phyloP scores from a whole-genome alignment of 495 filamentous ascomycete genomes.

The Bombardia bombarda region DNA sequence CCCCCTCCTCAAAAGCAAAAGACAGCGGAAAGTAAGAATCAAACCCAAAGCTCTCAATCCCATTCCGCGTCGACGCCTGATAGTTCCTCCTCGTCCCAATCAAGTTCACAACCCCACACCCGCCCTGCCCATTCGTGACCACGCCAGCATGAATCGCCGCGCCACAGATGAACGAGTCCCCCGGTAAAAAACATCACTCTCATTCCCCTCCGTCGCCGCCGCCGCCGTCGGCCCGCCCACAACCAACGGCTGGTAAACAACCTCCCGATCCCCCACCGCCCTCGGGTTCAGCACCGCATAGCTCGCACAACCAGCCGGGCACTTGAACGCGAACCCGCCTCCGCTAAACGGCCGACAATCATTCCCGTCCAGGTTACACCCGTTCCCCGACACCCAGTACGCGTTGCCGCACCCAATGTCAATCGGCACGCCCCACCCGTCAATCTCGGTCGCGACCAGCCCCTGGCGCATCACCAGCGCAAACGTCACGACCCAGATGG shows the following conservation, averaged over 20 bases:
- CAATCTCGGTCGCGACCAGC: constrained; percentile 54
- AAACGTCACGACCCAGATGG: constrained; percentile 67
- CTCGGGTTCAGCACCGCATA: constrained; percentile 60
- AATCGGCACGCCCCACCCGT: constrained; percentile 57
- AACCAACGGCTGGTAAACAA: constrained; percentile 63
- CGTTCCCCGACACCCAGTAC: constrained; percentile 61
- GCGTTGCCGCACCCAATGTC: constrained; percentile 59
- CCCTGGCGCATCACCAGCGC: constrained; percentile 57
- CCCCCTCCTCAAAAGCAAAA: constrained; percentile 55
- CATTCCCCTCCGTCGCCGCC: too few species aligned
- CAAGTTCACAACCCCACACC: constrained; percentile 53
- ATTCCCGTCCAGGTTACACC: constrained; percentile 72
- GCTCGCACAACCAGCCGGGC: constrained; percentile 66
- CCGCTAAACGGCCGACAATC: constrained; percentile 73
- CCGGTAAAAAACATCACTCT: too few species aligned
- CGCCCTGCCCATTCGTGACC: constrained; percentile 58
- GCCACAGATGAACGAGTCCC: constrained; percentile 77
- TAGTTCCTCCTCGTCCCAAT: constrained; percentile 61
- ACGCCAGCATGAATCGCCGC: constrained; percentile 73
- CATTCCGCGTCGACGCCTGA: constrained; percentile 48
- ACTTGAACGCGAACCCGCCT: constrained; percentile 64
- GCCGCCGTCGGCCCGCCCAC: constrained; percentile 61
- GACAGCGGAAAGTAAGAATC: constrained; percentile 70
- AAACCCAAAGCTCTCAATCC: constrained; percentile 60
- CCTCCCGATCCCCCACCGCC: constrained; percentile 64